Base-by-base conservation (phyloP, 768 basidiomycete species). In the Amanita subjunquillea region DNA sequence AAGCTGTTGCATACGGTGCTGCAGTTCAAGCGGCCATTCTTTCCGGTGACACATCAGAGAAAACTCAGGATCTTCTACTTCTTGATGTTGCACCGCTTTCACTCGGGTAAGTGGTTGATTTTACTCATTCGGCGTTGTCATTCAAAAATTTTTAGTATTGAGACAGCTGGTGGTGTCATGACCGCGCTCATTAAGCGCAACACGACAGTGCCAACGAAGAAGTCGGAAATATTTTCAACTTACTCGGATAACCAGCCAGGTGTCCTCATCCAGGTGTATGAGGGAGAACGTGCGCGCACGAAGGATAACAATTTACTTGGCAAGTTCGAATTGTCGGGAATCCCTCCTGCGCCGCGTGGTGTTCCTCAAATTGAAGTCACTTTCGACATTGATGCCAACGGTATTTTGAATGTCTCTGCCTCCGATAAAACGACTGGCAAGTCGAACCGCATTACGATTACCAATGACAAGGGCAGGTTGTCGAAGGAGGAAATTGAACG, bases 101-200 rank as follows among this genome's bases (percentile, higher is more conserved):
- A 50, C 80, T 85, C 56, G 93, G 67, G 67, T 68, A 53, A 54
- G 64, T 61, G 10, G 6, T 61, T 64, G 67, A 55, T 59, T 42
- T 22, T 66, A 45, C 58, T 69, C 60, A 66, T 66, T 55, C 66
- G 36, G 55, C 50, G 17, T 50, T 61, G 27, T 63, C 30, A 12
- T 27, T 50, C 3, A 50, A 12, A 1, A 17, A 41, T 13, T 15
- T 34, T 23, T 42, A 69, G 93, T 83, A 96, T 98, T 63, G 95
- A 97, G 76, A 97, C 95, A 37, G 92, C 93, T 58, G 95, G 94
- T 69, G 95, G 95, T 82, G 94, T 97, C 66, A 94, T 98, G 91
- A 97, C 95, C 27, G 82, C 92, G 44, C 85, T 98, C 67, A 97
- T 97, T 79, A 94, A 93, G 75, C 87, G 94, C 51, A 97, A 98